A percentile compares a stretch with the other conserved stretches of the same genome.
phyloP scores from a whole-genome alignment of 257 asterid species.

The Mitragyna speciosa region DNA sequence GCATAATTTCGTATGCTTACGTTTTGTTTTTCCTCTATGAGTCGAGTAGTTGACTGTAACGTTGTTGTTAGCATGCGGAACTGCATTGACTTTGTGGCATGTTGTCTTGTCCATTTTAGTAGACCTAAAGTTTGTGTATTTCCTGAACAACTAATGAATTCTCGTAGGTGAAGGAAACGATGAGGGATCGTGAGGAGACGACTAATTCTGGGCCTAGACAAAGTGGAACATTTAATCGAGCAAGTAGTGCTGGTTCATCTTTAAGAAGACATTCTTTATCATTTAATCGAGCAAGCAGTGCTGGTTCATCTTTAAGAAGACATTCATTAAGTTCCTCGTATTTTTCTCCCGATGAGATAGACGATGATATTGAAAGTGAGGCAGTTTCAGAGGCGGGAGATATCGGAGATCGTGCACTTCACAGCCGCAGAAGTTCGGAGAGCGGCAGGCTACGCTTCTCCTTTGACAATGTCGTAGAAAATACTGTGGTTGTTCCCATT shows the following conservation, averaged over 20 bases:
- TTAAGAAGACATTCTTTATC: slow-evolving; percentile 50
- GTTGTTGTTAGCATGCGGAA: neutral
- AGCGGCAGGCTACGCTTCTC: slow-evolving; percentile 53
- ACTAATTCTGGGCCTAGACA: slow-evolving; percentile 34
- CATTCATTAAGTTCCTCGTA: slow-evolving; percentile 38
- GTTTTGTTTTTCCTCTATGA: neutral
- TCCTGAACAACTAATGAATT: slow-evolving; percentile 15
- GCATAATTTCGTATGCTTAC: neutral
- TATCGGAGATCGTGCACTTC: slow-evolving; percentile 82
- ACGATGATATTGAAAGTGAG: slow-evolving; percentile 48
- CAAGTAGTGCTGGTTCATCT: slow-evolving; percentile 46
- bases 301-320: slow-evolving; percentile 46
- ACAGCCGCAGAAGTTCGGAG: slow-evolving; percentile 47
- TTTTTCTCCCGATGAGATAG: slow-evolving; percentile 27
- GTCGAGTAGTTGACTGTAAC: neutral
- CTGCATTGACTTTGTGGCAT: neutral
- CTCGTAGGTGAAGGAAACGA: slow-evolving; percentile 17
- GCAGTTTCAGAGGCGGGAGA: slow-evolving; percentile 88
- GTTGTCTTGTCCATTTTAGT: neutral
- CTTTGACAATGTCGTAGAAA: slow-evolving; percentile 38
- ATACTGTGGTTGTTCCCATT: slow-evolving; percentile 45
- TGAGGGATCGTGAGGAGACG: slow-evolving; percentile 42
- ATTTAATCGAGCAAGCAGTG: slow-evolving; percentile 40
- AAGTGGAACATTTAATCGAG: slow-evolving; percentile 42
- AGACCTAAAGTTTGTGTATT: neutral